Evolutionary conservation across 345 rosid genomes (phyloP).

Genomic region (Sisymbrium irio): DNA sequence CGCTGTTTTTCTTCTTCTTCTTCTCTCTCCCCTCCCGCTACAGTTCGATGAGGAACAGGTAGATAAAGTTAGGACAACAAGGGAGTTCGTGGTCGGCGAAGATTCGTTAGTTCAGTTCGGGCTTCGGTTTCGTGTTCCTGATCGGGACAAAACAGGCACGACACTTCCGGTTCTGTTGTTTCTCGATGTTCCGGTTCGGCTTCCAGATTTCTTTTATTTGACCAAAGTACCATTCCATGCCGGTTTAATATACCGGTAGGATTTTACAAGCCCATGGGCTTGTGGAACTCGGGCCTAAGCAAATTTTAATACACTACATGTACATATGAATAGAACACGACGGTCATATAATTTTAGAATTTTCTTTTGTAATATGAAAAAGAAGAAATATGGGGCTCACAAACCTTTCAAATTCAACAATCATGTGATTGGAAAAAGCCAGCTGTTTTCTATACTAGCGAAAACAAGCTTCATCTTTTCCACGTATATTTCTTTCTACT

Average conservation of each 20-base stretch:
- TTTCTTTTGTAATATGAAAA: no score
- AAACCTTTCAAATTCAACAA: not conserved
- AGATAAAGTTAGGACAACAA: not conserved
- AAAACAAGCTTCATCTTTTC: conserved; percentile 16
- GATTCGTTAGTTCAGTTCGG: conserved; percentile 14
- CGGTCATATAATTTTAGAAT: not conserved
- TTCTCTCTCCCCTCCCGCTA: not conserved
- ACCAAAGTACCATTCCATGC: not conserved
- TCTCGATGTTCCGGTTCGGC: not conserved
- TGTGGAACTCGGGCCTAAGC: not conserved
- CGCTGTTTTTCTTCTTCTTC: conserved; percentile 1
- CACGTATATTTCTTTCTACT: not conserved
- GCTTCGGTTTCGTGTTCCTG: conserved; percentile 14
- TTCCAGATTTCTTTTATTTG: not conserved
- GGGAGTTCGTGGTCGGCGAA: not conserved
- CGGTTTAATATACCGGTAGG: not conserved
- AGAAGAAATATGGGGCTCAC: not conserved
- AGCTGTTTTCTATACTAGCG: conserved; percentile 13
- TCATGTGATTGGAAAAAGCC: conserved; percentile 21
- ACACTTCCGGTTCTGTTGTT: not conserved
- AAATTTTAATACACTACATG: not conserved
- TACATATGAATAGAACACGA: no score
- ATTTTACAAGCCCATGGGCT: conserved; percentile 6
- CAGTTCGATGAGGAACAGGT: not conserved
- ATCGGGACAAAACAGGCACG: conserved; percentile 12